These are phyloP conservation scores for Periglandula ipomoeae DNA, from an alignment of 2,329 filamentous ascomycete genomes.

Conservation along the genomic window DNA sequence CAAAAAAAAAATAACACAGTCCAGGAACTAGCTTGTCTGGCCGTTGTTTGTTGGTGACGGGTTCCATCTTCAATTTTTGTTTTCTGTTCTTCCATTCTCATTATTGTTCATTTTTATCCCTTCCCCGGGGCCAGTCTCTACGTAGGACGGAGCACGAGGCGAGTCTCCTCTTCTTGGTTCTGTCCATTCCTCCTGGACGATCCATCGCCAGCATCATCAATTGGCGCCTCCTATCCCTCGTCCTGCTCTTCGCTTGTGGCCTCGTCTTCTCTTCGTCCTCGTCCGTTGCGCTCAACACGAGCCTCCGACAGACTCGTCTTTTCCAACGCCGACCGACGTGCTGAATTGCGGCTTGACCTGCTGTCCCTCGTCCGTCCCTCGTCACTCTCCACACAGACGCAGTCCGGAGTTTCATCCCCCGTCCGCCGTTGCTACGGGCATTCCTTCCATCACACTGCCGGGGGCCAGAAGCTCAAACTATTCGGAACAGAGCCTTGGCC, in stretches of 20 bases:
- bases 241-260: neutral
- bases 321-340: neutral
- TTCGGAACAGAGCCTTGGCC: neutral
- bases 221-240: neutral
- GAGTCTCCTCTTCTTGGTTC: neutral
- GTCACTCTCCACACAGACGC: neutral
- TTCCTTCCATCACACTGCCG: neutral
- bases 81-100: neutral
- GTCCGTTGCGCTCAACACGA: conserved; percentile 4
- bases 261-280: conserved; percentile 3
- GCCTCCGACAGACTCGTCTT: conserved; percentile 1
- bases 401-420: conserved; percentile 2
- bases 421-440: neutral
- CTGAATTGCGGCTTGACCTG: no score
- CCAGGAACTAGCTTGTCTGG: neutral
- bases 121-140: neutral
- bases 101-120: neutral
- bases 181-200: neutral
- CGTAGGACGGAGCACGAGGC: neutral
- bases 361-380: no score
- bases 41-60: neutral
- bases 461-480: neutral
- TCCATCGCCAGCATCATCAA: neutral
- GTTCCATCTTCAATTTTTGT: neutral
- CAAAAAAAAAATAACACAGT: neutral